Evolutionary conservation across 768 basidiomycete genomes (phyloP), one percentile per base, ranked within the genome.

Genomic region (Dendrothele bispora): DNA sequence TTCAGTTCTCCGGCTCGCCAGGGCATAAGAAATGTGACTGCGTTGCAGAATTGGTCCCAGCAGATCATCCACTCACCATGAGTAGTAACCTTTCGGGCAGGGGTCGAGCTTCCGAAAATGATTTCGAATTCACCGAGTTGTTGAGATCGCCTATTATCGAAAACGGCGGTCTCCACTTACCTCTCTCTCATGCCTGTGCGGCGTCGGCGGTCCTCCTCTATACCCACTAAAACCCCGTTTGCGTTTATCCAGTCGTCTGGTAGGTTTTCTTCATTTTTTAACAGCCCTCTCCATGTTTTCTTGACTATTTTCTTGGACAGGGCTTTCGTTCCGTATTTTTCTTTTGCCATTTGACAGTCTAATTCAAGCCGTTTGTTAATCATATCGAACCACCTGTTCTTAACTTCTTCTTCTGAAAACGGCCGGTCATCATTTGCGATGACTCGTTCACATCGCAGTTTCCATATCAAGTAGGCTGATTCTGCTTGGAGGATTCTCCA

Each of bases 191-290:
- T 22, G 12, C 28, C 26, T 20, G 15, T 30, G 4, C 42, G 12
- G 22, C 42, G 30, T n/a, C 32, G 24, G 8, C 18, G 10, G 11
- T 30, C 42, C 20, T 7, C 21, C 3, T 11, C 11, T 27, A 61
- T 61, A 65, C 65, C 64, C 62, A 67, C 65, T 65, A 66, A 63
- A 65, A 62, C 62, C 61, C 60, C 59, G 43, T 39, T 38, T 34
- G 18, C 43, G 15, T 4, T 51, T 0, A 55, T 36, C 63, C 63
- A 63, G 36, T 64, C 51, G 0, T 51, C 20, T 12, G 50, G 53
- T 20, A 55, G 29, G 15, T 22, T 12, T 7, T 29, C 27, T 50
- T 54, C 54, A 21, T 64, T 37, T 6, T 21, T n/a, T 1, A 66
- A 54, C 4, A 52, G 37, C 2, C 36, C 36, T 25, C 32, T 49